phyloP scores from a whole-genome alignment of 495 filamentous ascomycete genomes.

The Lasiosphaeris hirsuta region DNA sequence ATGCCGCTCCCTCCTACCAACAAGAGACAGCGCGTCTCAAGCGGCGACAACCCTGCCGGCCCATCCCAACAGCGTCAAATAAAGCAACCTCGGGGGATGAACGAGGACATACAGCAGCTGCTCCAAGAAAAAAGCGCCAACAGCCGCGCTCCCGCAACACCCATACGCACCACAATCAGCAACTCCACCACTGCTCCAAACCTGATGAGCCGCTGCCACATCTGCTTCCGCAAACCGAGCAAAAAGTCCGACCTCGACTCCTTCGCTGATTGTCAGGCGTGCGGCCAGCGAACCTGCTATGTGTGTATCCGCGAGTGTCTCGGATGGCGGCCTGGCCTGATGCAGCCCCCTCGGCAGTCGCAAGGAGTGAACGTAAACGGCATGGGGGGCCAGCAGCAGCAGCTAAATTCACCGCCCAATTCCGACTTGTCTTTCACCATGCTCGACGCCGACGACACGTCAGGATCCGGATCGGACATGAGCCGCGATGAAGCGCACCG shows the following conservation, averaged over 20 bases:
- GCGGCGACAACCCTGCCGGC: not conserved
- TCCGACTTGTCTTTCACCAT: constrained; percentile 36
- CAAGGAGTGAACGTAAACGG: not conserved
- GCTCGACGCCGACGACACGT: constrained; percentile 34
- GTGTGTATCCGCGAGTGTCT: constrained; percentile 47
- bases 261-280: constrained; percentile 46
- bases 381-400: not conserved
- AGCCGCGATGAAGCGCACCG: not conserved
- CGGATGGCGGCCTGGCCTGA: constrained; percentile 28
- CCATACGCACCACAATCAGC: constrained; percentile 1
- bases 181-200: constrained; percentile 12
- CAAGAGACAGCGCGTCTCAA: constrained; percentile 7
- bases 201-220: constrained; percentile 43
- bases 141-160: constrained; percentile 4
- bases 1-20: constrained; percentile 36
- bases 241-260: constrained; percentile 48
- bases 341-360: not conserved
- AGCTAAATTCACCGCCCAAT: not conserved
- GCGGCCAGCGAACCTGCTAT: constrained; percentile 45
- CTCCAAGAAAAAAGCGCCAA: not conserved
- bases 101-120: too few relatives aligned
- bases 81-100: too few relatives aligned
- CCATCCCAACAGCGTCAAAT: not conserved
- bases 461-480: not conserved
- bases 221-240: constrained; percentile 45